phyloP scores from a whole-genome alignment of 352 stramenopile genomes.

The Globisporangium recalcitrans region DNA sequence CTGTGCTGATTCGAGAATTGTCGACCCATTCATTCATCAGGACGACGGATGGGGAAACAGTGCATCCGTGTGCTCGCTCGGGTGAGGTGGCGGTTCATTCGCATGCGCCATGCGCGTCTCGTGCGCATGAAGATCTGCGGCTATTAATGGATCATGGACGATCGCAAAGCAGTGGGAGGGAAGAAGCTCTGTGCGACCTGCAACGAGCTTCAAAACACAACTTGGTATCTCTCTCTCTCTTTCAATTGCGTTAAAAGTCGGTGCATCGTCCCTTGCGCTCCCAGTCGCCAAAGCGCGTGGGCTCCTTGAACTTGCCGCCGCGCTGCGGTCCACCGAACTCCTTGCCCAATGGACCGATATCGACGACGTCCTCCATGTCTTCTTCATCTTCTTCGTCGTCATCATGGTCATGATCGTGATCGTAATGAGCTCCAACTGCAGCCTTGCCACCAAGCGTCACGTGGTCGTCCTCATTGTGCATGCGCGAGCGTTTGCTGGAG shows the following conservation, averaged over 20 bases:
- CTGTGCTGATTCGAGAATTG: not conserved
- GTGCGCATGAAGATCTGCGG: not conserved
- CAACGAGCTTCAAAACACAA: too few relatives aligned
- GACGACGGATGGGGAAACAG: not conserved
- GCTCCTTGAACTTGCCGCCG: constrained; percentile 92
- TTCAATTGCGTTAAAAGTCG: constrained; percentile 83
- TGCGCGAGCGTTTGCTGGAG: constrained; percentile 20
- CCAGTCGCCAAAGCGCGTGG: constrained; percentile 97
- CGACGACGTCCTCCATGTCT: constrained; percentile 93
- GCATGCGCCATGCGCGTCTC: not conserved
- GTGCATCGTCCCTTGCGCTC: constrained; percentile 95
- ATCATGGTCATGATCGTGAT: constrained; percentile 23
- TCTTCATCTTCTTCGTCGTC: constrained; percentile 76
- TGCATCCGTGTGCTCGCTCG: not conserved
- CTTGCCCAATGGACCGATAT: constrained; percentile 74
- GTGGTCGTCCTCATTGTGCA: constrained; percentile 30
- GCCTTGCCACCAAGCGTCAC: constrained; percentile 35
- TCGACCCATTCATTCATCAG: not conserved
- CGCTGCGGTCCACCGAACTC: constrained; percentile 94
- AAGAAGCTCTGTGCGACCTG: not conserved
- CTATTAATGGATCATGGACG: not conserved
- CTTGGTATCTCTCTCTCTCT: not conserved
- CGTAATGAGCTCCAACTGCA: constrained; percentile 20
- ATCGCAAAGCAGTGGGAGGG: not conserved
- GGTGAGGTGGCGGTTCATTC: too few relatives aligned